Conservation (phyloP, 2,329 filamentous ascomycete genomes). For the Neoarthrinium moseri region DNA sequence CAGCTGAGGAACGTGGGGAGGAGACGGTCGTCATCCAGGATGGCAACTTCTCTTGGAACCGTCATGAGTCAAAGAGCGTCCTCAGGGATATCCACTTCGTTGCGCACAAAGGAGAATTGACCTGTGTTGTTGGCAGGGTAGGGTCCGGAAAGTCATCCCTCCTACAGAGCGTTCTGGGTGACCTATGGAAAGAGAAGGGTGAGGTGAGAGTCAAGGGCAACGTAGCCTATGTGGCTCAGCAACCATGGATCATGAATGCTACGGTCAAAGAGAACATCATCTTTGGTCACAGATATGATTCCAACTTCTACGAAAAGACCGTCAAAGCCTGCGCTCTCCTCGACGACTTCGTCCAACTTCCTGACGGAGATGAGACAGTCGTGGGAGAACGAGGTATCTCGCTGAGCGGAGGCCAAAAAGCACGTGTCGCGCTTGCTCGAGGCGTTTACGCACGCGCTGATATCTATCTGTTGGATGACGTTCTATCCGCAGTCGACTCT, state of each 20-base stretch:
- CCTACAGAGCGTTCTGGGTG: conserved; percentile 82
- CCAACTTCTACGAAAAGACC: conserved; percentile 90
- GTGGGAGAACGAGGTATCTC: conserved; percentile 97
- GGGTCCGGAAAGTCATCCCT: conserved; percentile 93
- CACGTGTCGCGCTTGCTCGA: conserved; percentile 84
- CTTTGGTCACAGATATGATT: conserved; percentile 92
- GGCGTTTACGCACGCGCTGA: conserved; percentile 97
- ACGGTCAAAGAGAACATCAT: conserved; percentile 96
- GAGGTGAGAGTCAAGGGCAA: conserved; percentile 79
- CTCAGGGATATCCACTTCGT: conserved; percentile 84
- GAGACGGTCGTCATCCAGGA: conserved; percentile 82
- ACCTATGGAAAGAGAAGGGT: conserved; percentile 86
- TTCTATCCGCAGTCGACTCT: conserved; percentile 95
- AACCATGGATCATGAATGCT: conserved; percentile 96
- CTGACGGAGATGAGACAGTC: conserved; percentile 94
- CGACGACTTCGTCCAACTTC: conserved; percentile 88
- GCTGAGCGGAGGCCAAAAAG: conserved; percentile 93
- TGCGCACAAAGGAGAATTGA: conserved; percentile 88
- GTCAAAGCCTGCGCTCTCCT: conserved; percentile 85
- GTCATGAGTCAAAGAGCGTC: conserved; percentile 67
- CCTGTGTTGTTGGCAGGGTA: conserved; percentile 91
- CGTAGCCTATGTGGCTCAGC: conserved; percentile 89
- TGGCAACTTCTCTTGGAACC: conserved; percentile 93
- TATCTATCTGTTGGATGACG: conserved; percentile 91
- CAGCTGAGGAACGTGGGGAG: conserved; percentile 75